Percentiles rank a stretch among this genome's conserved stretches.
These are phyloP conservation scores for Leccinum longicurvipes DNA, from an alignment of 768 basidiomycete genomes.

Conservation along the genomic window DNA sequence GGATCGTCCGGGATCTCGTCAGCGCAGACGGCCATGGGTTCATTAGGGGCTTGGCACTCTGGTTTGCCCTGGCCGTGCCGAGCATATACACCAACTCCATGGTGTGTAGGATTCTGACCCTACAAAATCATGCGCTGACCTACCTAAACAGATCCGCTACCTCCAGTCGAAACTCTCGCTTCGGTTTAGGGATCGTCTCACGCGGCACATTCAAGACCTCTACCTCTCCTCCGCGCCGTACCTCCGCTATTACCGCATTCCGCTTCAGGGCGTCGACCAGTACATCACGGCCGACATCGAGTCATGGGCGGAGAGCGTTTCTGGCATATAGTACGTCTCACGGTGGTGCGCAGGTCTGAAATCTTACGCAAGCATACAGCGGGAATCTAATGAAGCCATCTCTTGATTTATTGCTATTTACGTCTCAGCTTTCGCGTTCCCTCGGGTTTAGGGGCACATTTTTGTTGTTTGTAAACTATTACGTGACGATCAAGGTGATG, in stretches of 20 bases:
- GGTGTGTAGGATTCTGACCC: slow-evolving; percentile 40
- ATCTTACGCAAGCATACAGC: slow-evolving; percentile 37
- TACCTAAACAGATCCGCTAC: slow-evolving; percentile 69
- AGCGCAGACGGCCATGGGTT: slow-evolving; percentile 86
- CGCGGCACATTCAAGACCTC: slow-evolving; percentile 87
- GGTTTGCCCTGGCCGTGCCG: slow-evolving; percentile 82
- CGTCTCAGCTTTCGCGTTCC: slow-evolving; percentile 82
- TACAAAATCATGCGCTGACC: background rate
- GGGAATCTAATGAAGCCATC: slow-evolving; percentile 93
- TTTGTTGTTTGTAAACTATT: slow-evolving; percentile 80
- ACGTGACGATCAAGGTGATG: slow-evolving; percentile 61
- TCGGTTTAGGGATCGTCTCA: slow-evolving; percentile 78
- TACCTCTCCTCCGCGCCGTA: slow-evolving; percentile 78
- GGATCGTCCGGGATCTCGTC: slow-evolving; percentile 85
- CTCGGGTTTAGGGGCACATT: slow-evolving; percentile 83
- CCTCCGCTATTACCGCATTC: slow-evolving; percentile 64
- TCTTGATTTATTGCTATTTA: slow-evolving; percentile 88
- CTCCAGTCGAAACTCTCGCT: slow-evolving; percentile 85
- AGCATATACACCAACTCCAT: slow-evolving; percentile 96
- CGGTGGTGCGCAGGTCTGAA: background rate
- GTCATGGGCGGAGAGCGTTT: slow-evolving; percentile 80
- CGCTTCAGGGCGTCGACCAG: slow-evolving; percentile 79
- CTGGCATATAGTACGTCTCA: slow-evolving; percentile 82
- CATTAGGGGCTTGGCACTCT: slow-evolving; percentile 67
- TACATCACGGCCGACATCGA: slow-evolving; percentile 93